Conservation (phyloP, 2,329 filamentous ascomycete genomes). For the Xylaria hypoxylon region DNA sequence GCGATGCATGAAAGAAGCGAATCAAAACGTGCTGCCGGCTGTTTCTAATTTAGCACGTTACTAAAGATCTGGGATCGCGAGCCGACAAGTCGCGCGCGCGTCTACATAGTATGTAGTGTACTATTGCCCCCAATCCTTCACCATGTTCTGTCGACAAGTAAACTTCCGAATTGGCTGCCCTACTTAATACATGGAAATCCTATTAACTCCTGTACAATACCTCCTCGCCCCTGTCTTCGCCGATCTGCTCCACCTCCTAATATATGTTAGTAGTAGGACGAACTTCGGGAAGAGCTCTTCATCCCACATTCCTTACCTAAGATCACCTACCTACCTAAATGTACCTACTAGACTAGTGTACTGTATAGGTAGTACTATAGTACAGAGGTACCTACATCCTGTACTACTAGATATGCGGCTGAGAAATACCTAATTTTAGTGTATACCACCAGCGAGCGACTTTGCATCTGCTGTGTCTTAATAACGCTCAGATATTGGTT, state of each 20-base stretch:
- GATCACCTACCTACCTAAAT: neutral
- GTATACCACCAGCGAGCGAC: no score
- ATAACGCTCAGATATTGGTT: neutral
- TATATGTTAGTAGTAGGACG: constrained; percentile 7
- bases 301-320: neutral
- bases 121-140: neutral
- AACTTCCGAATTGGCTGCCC: constrained; percentile 1
- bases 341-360: neutral
- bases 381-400: no score
- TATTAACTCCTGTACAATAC: neutral
- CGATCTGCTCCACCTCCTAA: constrained; percentile 9
- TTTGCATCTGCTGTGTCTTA: neutral
- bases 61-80: constrained; percentile 29
- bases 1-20: constrained; percentile 27
- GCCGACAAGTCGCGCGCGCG: constrained; percentile 23
- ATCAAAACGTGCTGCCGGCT: constrained; percentile 26
- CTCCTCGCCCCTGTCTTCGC: neutral
- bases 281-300: constrained; percentile 9
- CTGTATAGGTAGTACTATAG: no score
- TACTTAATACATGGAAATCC: no score
- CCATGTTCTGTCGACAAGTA: neutral
- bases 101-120: constrained; percentile 6
- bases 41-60: constrained; percentile 36
- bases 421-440: no score
- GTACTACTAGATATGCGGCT: no score